Conservation (phyloP, 2,329 filamentous ascomycete genomes). For the Colletotrichum gloeosporioides region DNA sequence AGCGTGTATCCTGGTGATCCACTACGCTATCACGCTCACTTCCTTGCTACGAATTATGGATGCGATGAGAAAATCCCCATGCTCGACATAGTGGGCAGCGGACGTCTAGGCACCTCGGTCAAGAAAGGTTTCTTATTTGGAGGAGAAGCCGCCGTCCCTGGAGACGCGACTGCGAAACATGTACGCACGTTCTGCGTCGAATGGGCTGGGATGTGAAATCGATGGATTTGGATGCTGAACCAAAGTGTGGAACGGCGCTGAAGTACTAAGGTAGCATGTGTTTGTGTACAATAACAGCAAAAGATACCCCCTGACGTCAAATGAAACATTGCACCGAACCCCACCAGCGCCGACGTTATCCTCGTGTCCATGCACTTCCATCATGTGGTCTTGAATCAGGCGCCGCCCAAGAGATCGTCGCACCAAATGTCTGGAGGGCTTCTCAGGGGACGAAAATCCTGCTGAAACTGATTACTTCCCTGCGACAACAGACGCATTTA, state of each 20-base stretch:
- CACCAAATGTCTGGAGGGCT: not conserved
- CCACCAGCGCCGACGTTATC: not conserved
- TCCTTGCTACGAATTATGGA: slow-evolving; percentile 80
- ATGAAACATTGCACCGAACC: not conserved
- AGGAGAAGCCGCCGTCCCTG: slow-evolving; percentile 55
- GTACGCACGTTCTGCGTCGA: slow-evolving; percentile 85
- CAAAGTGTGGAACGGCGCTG: not conserved
- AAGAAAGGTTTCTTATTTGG: slow-evolving; percentile 95
- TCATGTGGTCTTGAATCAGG: not conserved
- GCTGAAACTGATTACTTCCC: slow-evolving; percentile 88
- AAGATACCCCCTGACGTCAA: not conserved
- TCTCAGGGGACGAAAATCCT: slow-evolving; percentile 80
- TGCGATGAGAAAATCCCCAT: slow-evolving; percentile 89
- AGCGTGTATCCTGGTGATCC: slow-evolving; percentile 96
- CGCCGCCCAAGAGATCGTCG: not conserved
- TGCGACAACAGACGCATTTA: slow-evolving; percentile 92
- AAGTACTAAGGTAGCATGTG: not conserved
- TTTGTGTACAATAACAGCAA: not conserved
- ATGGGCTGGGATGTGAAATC: slow-evolving; percentile 84
- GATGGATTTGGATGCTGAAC: not conserved
- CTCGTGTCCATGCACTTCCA: not conserved
- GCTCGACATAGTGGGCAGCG: slow-evolving; percentile 84
- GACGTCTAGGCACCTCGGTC: slow-evolving; percentile 88
- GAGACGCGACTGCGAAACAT: slow-evolving; percentile 36
- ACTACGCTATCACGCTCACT: slow-evolving; percentile 93